A percentile compares a stretch with the other conserved stretches of the same genome.
These are phyloP conservation scores for Nemania abortiva DNA, from an alignment of 2,329 filamentous ascomycete species.

Conservation along the genomic window DNA sequence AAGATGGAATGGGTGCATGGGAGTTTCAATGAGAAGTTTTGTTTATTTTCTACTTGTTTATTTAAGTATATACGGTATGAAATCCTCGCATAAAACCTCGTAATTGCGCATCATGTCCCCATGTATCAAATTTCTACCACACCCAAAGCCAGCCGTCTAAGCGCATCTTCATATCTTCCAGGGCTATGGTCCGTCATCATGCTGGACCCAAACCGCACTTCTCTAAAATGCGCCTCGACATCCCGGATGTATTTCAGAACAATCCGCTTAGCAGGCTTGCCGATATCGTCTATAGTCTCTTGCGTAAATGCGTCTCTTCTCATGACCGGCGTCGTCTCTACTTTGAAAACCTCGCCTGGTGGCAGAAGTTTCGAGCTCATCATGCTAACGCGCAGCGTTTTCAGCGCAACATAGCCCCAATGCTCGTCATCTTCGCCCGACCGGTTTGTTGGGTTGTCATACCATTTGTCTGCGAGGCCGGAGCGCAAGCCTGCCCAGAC, in stretches of 20 bases:
- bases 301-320: conserved; percentile 73
- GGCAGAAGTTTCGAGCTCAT: conserved; percentile 76
- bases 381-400: conserved; percentile 75
- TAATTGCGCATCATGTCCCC: not conserved
- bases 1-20: not conserved
- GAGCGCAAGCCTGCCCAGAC: conserved; percentile 74
- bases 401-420: conserved; percentile 77
- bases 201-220: conserved; percentile 77
- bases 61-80: too few species aligned
- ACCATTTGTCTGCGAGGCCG: conserved; percentile 72
- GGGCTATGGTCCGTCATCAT: conserved; percentile 84
- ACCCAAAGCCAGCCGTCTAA: conserved; percentile 69
- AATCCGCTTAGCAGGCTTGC: conserved; percentile 74
- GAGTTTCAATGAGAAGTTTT: not conserved
- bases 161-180: conserved; percentile 76
- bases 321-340: conserved; percentile 76
- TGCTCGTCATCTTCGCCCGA: conserved; percentile 69
- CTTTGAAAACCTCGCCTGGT: conserved; percentile 80
- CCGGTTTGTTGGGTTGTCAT: conserved; percentile 57
- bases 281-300: conserved; percentile 63
- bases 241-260: conserved; percentile 78
- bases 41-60: not conserved
- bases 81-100: not conserved
- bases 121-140: conserved; percentile 50
- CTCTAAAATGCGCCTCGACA: conserved; percentile 76